Evolutionary conservation across 2,329 filamentous ascomycete genomes (phyloP), one percentile per base, ranked within the genome.

Genomic region (Pestalotiopsis sp.): DNA sequence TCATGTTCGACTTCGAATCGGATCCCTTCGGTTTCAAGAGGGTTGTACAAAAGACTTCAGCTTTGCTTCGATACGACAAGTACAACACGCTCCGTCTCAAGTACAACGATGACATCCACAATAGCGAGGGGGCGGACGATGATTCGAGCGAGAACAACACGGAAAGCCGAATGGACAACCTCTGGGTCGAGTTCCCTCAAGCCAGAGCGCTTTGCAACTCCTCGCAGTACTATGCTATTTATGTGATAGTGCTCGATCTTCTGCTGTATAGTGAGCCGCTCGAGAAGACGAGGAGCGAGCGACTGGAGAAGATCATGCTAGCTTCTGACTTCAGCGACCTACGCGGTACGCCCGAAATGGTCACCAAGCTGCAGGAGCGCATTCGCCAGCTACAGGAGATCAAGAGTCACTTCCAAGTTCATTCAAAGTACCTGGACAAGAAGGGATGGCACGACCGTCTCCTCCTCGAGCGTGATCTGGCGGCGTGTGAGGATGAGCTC

Each of bases 261-360:
- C 86, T 99, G 65, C 91, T 99, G 79, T 99, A 98, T 83, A 98
- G 90, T 77, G 96, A 99, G 79, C 96, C 96, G 2, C 83, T 97
- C 61, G 96, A 99, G 80, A 99, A 99, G 86, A 97, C 95, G n/a
- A 90, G 97, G 69, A 97, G 88, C 75, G 97, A 99, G 82, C 90
- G 94, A 45, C 84, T 99, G 17, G 96, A 99, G 80, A 98, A 98
- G 86, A 99, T 99, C 74, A 98, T 99, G 90, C 89, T 99, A 63
- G 96, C 95, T 1, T 98, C 96, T 0, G 96, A 99, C 80, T 99
- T 99, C 78, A 99, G 95, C 79, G 96, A 99, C 78, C 86, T 99
- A 58, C 91, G 94, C 68, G 97, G 96, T 65, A 93, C 95, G 3
- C 96, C 96, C 0, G 93, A 95, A 78, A 95, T 97, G 90, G 95